phyloP scores from a whole-genome alignment of 257 asterid species.

The Gentiana macrophylla region DNA sequence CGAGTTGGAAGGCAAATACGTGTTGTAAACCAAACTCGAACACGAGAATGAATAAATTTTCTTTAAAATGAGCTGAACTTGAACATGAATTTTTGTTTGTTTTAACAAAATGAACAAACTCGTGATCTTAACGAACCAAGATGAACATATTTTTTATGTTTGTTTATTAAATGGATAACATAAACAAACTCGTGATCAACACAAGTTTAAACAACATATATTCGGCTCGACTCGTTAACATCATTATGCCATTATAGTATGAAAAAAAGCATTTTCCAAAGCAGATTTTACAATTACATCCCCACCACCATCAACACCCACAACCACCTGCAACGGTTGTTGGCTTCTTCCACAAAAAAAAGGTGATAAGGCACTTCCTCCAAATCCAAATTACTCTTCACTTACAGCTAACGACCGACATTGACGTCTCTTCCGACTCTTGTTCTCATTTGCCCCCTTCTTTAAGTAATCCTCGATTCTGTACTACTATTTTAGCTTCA shows the following conservation, averaged over 20 bases:
- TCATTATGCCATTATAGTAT: no score
- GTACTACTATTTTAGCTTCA: slow-evolving; percentile 28
- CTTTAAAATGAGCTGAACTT: slow-evolving; percentile 9
- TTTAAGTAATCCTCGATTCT: slow-evolving; percentile 50
- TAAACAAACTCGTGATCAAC: no score
- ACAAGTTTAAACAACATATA: no score
- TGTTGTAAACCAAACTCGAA: no score
- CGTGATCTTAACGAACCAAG: no score
- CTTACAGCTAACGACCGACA: not conserved
- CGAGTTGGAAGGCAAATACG: no score
- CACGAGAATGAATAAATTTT: not conserved
- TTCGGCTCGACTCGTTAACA: no score
- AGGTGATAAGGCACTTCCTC: not conserved
- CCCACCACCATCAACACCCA: slow-evolving; percentile 2
- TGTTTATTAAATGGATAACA: no score
- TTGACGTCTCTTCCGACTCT: slow-evolving; percentile 16
- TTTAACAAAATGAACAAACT: no score
- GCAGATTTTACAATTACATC: not conserved
- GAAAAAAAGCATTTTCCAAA: no score
- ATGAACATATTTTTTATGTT: no score
- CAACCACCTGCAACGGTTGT: slow-evolving; percentile 15
- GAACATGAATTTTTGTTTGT: no score
- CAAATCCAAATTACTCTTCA: not conserved
- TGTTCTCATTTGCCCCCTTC: slow-evolving; percentile 10
- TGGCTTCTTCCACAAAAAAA: not conserved